Percentiles rank a stretch among this genome's conserved stretches.
Evolutionary conservation across 2,329 filamentous ascomycete genomes (phyloP).

Genomic region (Neofusicoccum ribis): DNA sequence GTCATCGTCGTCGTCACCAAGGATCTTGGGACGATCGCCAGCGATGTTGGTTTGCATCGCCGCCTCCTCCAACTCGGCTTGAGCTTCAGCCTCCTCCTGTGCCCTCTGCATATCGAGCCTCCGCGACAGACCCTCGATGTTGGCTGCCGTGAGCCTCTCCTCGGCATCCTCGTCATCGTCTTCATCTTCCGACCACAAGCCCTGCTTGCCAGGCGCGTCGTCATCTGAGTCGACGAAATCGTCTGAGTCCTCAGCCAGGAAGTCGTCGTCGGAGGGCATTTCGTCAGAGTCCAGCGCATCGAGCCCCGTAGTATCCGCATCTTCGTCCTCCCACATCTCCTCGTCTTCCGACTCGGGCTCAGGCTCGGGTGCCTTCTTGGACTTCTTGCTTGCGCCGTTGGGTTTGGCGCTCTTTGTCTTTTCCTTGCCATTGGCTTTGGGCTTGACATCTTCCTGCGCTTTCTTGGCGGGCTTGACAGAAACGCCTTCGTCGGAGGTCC

Average conservation of each 20-base stretch:
- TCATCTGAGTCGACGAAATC: conserved; percentile 66
- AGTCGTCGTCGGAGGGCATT: conserved; percentile 40
- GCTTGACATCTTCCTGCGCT: conserved; percentile 42
- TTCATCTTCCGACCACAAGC: conserved; percentile 95
- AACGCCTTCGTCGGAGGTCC: conserved; percentile 49
- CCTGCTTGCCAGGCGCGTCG: conserved; percentile 52
- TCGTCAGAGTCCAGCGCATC: conserved; percentile 42
- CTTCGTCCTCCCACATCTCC: conserved; percentile 30
- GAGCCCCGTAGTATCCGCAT: conserved; percentile 40
- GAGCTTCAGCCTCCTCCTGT: conserved; percentile 77
- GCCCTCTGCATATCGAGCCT: conserved; percentile 78
- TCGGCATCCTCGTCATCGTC: conserved; percentile 87
- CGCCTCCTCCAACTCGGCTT: conserved; percentile 81
- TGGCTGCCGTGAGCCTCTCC: conserved; percentile 89
- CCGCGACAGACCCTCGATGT: conserved; percentile 87
- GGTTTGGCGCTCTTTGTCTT: conserved; percentile 22
- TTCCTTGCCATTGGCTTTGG: conserved; percentile 27
- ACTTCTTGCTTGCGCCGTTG: conserved; percentile 22
- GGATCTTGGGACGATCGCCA: conserved; percentile 68
- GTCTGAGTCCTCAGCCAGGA: conserved; percentile 44
- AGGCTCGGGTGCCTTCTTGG: conserved; percentile 34
- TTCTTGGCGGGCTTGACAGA: conserved; percentile 41
- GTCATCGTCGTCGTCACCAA: conserved; percentile 60
- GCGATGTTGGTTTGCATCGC: conserved; percentile 93
- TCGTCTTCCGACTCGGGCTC: conserved; percentile 31